Base-by-base conservation (phyloP, 805 yeast species). In the Starmerella apis region DNA sequence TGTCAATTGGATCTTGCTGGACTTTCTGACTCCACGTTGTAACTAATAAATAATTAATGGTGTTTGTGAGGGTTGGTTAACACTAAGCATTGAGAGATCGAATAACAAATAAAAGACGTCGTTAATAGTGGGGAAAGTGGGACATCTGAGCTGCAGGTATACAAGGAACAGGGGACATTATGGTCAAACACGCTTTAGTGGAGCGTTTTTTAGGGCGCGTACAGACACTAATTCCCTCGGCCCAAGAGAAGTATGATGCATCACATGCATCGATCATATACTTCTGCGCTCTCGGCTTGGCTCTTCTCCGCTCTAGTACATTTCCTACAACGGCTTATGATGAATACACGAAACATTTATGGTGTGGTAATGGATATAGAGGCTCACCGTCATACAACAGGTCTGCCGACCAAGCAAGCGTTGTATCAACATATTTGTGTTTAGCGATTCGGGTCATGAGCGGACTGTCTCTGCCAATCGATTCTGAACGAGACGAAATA, bases 361-460 rank as follows among this genome's bases (percentile, higher is more conserved):
- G 48, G 43, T 38, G 45, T n/a, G 55, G 53, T 23, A 27, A 33
- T 42, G 58, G 58, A 3, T 55, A 48, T 39, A 37, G 37, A 24
- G 50, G 45, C 30, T 47, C 52, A 11, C 23, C 35, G 10, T 35
- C 46, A 14, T 52, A 49, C 42, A 11, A 11, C 9, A 14, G 37
- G 19, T 28, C 36, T 3, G 20, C 27, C 3, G 46, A 27, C 16
- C 22, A 28, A 8, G 33, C 57, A 7, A 49, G 48, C 25, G 35
- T 53, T 2, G 37, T 52, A 5, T 78, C 87, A 5, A 87, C 96
- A 0, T 78, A 80, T 56, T 83, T 87, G 66, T 88, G 86, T 1
- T 64, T 87, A 30, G 73, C 77, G 31, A 68, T 74, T 10, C 67
- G 51, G 23, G 37, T 24, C 7, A 48, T 50, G 52, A 27, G 83